Percentiles rank a stretch among this genome's conserved stretches.
Evolutionary conservation across 768 basidiomycete genomes (phyloP).

Genomic region (Fibroporia radiculosa): DNA sequence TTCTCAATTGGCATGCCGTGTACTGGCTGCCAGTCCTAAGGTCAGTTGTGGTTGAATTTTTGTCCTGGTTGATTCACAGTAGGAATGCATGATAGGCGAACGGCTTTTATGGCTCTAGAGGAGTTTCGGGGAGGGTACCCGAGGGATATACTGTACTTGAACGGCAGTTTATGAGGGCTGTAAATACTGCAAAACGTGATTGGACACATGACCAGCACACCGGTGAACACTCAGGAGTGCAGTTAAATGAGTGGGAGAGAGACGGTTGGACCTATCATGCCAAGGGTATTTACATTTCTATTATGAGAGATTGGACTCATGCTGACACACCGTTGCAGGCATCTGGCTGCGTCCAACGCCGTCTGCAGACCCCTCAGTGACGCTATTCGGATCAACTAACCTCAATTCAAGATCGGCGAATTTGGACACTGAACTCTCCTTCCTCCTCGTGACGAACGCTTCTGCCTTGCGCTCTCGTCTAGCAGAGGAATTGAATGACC

Average conservation of each 20-base stretch:
- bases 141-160: constrained; percentile 91
- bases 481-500: constrained; percentile 42
- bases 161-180: constrained; percentile 70
- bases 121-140: constrained; percentile 88
- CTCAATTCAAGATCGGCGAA: constrained; percentile 86
- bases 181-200: constrained; percentile 35
- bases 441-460: constrained; percentile 70
- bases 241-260: constrained; percentile 81
- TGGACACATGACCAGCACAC: constrained; percentile 15
- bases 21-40: constrained; percentile 83
- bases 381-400: constrained; percentile 92
- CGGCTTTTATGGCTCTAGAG: constrained; percentile 86
- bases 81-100: constrained; percentile 76
- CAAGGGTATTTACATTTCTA: constrained; percentile 58
- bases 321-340: constrained; percentile 35
- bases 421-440: constrained; percentile 88
- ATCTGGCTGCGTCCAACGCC: constrained; percentile 72
- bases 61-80: no score
- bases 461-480: constrained; percentile 38
- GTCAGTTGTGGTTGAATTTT: constrained; percentile 46
- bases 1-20: constrained; percentile 50
- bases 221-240: constrained; percentile 39
- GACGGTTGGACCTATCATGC: constrained; percentile 97
- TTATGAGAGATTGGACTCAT: neutral
- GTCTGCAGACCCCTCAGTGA: constrained; percentile 49